Percentiles rank a stretch among this genome's conserved stretches.
These are phyloP conservation scores for Wickerhamomyces kurtzmanii DNA, from an alignment of 805 yeast genomes.

Conservation along the genomic window DNA sequence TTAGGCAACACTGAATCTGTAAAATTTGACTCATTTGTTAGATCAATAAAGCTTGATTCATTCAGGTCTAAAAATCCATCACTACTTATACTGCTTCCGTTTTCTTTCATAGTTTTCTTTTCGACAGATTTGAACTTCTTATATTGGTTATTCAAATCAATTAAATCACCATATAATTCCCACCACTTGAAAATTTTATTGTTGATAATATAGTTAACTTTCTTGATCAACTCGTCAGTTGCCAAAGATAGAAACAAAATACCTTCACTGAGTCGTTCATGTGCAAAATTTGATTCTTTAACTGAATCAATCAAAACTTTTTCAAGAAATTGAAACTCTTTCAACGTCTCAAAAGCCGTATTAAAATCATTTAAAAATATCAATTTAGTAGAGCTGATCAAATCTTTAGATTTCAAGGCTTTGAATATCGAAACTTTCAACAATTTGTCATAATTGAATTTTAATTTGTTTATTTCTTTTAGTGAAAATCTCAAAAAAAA, in stretches of 20 bases:
- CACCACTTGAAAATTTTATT: slow-evolving; percentile 33
- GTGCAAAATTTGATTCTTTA: slow-evolving; percentile 14
- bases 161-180: slow-evolving; percentile 29
- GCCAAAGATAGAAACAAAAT: slow-evolving; percentile 11
- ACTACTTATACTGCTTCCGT: slow-evolving; percentile 4
- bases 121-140: slow-evolving; percentile 17
- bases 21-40: slow-evolving; percentile 13
- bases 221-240: slow-evolving; percentile 16
- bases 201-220: slow-evolving; percentile 21
- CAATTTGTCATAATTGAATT: slow-evolving; percentile 20
- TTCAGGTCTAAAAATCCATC: slow-evolving; percentile 16
- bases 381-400: background rate
- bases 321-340: slow-evolving; percentile 12
- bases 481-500: slow-evolving; percentile 36
- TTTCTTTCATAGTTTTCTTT: slow-evolving; percentile 2
- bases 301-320: slow-evolving; percentile 4
- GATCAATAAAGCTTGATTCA: slow-evolving; percentile 12
- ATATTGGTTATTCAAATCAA: slow-evolving; percentile 22
- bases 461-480: slow-evolving; percentile 28
- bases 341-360: slow-evolving; percentile 7
- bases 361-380: slow-evolving; percentile 1
- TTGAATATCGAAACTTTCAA: slow-evolving; percentile 25
- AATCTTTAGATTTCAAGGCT: slow-evolving; percentile 10
- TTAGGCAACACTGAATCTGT: slow-evolving; percentile 1
- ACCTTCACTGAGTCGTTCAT: slow-evolving; percentile 12